Percentiles rank a stretch among this genome's conserved stretches.
phyloP scores from a whole-genome alignment of 345 rosid genomes.

The Pelargonium nanum region DNA sequence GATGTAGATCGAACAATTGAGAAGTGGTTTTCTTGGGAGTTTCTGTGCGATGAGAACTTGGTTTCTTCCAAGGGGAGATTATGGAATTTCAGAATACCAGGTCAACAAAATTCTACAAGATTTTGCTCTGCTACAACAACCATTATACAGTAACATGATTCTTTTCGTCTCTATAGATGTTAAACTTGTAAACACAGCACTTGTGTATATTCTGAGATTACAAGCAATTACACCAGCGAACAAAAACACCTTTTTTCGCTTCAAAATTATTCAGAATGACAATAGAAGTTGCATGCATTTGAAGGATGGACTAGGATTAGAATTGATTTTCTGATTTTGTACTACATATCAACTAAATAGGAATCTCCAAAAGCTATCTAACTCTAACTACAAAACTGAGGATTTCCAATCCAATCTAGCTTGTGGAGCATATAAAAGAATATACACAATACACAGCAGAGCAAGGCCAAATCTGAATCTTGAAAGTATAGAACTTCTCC shows the following conservation, averaged over 20 bases:
- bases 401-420: neutral
- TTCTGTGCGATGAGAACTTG: slow-evolving; percentile 69
- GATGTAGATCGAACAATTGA: slow-evolving; percentile 66
- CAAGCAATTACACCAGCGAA: neutral
- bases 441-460: neutral
- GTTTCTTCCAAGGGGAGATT: slow-evolving; percentile 61
- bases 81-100: slow-evolving; percentile 52
- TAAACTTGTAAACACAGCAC: neutral
- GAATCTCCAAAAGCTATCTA: too few relatives aligned
- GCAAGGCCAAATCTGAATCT: neutral
- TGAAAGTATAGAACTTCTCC: neutral
- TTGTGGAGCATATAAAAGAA: too few relatives aligned
- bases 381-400: neutral
- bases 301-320: too few relatives aligned
- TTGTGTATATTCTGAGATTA: neutral
- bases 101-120: slow-evolving; percentile 34
- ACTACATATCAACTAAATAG: neutral
- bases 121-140: slow-evolving; percentile 36
- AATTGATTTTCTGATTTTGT: neutral
- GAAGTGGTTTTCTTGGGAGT: slow-evolving; percentile 92
- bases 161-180: too few relatives aligned
- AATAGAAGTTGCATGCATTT: neutral
- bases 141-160: slow-evolving; percentile 12
- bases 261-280: neutral
- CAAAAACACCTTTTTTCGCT: neutral